Evolutionary conservation across 2,329 filamentous ascomycete species (phyloP).

Genomic region (Emergomyces orientalis): DNA sequence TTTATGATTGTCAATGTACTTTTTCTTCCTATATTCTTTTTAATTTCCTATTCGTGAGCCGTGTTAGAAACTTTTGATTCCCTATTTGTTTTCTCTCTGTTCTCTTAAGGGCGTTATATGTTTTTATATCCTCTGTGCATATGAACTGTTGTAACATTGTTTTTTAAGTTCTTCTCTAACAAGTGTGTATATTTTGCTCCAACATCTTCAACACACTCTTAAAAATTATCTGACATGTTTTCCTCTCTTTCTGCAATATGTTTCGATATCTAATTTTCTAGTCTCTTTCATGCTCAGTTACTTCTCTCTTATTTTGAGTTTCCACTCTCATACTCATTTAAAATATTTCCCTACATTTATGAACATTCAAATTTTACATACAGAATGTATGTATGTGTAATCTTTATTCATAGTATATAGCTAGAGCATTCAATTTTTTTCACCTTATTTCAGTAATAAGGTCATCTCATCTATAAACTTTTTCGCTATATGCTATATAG

Average conservation of each 20-base stretch:
- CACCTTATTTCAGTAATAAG: no score
- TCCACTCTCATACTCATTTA: no score
- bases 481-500: no score
- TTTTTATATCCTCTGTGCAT: background rate
- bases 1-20: constrained; percentile 10
- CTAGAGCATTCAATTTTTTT: no score
- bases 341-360: background rate
- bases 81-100: background rate
- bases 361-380: background rate
- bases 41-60: background rate
- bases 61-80: background rate
- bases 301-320: no score
- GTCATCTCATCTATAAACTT: no score
- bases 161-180: background rate
- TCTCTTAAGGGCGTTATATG: background rate
- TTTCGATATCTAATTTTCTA: no score
- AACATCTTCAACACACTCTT: background rate
- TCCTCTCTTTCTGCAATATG: no score
- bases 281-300: no score
- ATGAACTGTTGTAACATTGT: background rate
- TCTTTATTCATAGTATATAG: no score
- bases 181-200: background rate
- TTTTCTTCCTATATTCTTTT: constrained; percentile 1
- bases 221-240: background rate
- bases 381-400: background rate